Percentiles rank a stretch among this genome's conserved stretches.
These are phyloP conservation scores for Kodamaea derodonti DNA, from an alignment of 1,139 yeast species.

Conservation along the genomic window DNA sequence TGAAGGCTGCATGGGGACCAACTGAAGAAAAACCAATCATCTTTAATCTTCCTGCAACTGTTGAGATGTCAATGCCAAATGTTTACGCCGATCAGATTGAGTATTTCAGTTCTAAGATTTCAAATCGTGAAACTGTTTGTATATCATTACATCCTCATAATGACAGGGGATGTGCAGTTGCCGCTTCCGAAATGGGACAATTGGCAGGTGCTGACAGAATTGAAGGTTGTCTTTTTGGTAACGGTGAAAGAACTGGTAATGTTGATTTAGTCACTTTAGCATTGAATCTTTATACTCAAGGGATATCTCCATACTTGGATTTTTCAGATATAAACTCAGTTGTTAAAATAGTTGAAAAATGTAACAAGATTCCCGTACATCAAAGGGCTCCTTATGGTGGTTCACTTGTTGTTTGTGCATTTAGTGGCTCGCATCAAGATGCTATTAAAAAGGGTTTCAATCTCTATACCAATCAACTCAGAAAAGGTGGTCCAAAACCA, in stretches of 20 bases:
- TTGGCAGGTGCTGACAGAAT: slow-evolving; percentile 97
- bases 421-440: slow-evolving; percentile 96
- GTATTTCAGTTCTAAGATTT: slow-evolving; percentile 72
- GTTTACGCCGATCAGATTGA: slow-evolving; percentile 96
- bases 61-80: slow-evolving; percentile 91
- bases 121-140: slow-evolving; percentile 81
- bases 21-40: slow-evolving; percentile 78
- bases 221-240: slow-evolving; percentile 96
- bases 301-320: slow-evolving; percentile 81
- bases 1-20: slow-evolving; percentile 90
- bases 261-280: slow-evolving; percentile 94
- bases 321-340: slow-evolving; percentile 79
- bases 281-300: slow-evolving; percentile 90
- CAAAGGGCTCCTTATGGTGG: slow-evolving; percentile 98
- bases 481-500: slow-evolving; percentile 30
- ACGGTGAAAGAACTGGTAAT: slow-evolving; percentile 98
- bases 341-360: slow-evolving; percentile 83
- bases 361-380: slow-evolving; percentile 92
- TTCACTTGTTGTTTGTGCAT: slow-evolving; percentile 92
- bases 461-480: slow-evolving; percentile 43
- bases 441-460: slow-evolving; percentile 96
- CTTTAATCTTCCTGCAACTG: slow-evolving; percentile 98
- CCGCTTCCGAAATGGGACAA: slow-evolving; percentile 92
- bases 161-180: slow-evolving; percentile 97
- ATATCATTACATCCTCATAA: slow-evolving; percentile 94